A percentile compares a stretch with the other conserved stretches of the same genome.
phyloP scores from a whole-genome alignment of 768 basidiomycete genomes.

The Gymnopilus dilepis region DNA sequence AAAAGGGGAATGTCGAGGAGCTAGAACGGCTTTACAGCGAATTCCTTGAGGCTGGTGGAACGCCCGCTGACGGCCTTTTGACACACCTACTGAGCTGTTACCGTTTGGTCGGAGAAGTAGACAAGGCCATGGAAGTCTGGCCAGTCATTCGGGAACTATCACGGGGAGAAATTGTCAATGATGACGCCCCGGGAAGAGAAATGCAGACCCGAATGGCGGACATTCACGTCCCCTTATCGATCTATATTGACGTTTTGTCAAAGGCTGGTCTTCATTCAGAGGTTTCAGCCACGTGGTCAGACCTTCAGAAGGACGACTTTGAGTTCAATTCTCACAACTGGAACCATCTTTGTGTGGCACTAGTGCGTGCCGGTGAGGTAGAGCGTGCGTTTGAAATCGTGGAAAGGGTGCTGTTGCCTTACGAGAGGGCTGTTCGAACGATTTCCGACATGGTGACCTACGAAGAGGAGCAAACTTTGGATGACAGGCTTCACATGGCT shows the following conservation, averaged over 20 bases:
- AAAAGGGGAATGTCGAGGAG: slow-evolving; percentile 47
- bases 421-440: slow-evolving; percentile 11
- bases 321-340: slow-evolving; percentile 89
- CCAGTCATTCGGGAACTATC: slow-evolving; percentile 65
- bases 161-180: slow-evolving; percentile 29
- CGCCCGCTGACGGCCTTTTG: slow-evolving; percentile 63
- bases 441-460: slow-evolving; percentile 1
- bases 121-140: slow-evolving; percentile 69
- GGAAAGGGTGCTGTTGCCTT: slow-evolving; percentile 76
- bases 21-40: slow-evolving; percentile 62
- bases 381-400: slow-evolving; percentile 84
- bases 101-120: slow-evolving; percentile 58
- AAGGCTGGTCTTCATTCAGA: slow-evolving; percentile 61
- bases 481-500: slow-evolving; percentile 9
- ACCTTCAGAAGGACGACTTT: slow-evolving; percentile 66
- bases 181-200: slow-evolving; percentile 1
- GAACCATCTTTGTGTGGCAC: slow-evolving; percentile 80
- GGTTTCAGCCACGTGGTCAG: slow-evolving; percentile 71
- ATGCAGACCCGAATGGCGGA: slow-evolving; percentile 11
- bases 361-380: slow-evolving; percentile 81
- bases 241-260: slow-evolving; percentile 80
- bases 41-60: slow-evolving; percentile 56
- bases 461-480: slow-evolving; percentile 7
- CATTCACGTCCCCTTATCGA: slow-evolving; percentile 65
- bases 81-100: slow-evolving; percentile 76